Percentiles rank a stretch among this genome's conserved stretches.
Evolutionary conservation across 352 stramenopile species (phyloP).

Genomic region (Phytophthora sojae): DNA sequence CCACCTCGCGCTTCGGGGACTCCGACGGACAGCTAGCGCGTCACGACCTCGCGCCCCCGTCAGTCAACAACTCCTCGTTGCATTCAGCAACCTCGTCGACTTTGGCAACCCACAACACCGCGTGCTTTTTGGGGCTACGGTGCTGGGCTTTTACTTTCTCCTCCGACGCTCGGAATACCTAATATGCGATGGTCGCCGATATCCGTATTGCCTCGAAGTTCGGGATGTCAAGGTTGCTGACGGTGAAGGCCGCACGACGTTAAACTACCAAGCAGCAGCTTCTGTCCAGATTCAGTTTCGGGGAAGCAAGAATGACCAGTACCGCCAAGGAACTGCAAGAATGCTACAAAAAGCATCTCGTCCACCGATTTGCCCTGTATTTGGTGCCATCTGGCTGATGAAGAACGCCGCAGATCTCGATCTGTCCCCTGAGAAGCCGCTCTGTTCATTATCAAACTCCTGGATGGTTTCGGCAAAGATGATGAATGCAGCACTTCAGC

Average conservation of each 20-base stretch:
- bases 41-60: not conserved
- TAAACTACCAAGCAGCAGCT: not conserved
- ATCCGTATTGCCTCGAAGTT: constrained; percentile 17
- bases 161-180: constrained; percentile 27
- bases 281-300: not conserved
- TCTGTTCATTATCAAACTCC: too few relatives aligned
- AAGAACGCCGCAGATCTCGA: too few relatives aligned
- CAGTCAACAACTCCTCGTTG: not conserved
- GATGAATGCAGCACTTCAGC: too few relatives aligned
- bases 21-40: not conserved
- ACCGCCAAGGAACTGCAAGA: too few relatives aligned
- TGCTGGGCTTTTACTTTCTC: constrained; percentile 38
- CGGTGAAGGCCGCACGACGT: not conserved
- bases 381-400: too few relatives aligned
- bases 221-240: constrained; percentile 3
- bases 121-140: constrained; percentile 33
- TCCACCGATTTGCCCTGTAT: too few relatives aligned
- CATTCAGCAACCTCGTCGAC: not conserved
- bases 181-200: not conserved
- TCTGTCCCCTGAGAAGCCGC: too few relatives aligned
- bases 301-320: not conserved
- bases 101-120: constrained; percentile 17
- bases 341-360: too few relatives aligned
- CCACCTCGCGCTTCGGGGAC: constrained; percentile 3
- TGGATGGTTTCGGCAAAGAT: too few relatives aligned